A percentile compares a stretch with the other conserved stretches of the same genome.
Conservation (phyloP, 805 yeast genomes). For the Wickerhamomyces pijperi region DNA sequence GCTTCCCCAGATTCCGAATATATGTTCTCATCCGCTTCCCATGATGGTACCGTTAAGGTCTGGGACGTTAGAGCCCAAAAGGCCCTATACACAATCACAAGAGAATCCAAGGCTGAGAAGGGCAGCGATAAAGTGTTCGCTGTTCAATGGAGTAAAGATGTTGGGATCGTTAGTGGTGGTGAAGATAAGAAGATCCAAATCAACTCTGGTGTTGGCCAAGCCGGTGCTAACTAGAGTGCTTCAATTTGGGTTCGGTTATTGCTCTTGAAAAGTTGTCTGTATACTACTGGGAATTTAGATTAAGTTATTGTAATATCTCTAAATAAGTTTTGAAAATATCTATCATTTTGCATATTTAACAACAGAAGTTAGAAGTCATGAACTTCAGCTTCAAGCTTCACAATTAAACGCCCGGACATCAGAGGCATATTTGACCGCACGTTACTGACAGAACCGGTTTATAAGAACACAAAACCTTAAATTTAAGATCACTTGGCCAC, state of each 20-base stretch:
- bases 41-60: constrained; percentile 88
- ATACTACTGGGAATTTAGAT: neutral
- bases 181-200: constrained; percentile 89
- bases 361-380: neutral
- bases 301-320: neutral
- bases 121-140: constrained; percentile 64
- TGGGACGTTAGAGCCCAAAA: constrained; percentile 91
- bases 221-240: constrained; percentile 1
- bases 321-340: neutral
- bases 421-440: too few species aligned
- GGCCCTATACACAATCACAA: constrained; percentile 69
- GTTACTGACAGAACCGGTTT: too few species aligned
- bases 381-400: constrained; percentile 2
- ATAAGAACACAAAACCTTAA: too few species aligned
- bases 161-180: constrained; percentile 88
- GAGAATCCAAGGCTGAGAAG: constrained; percentile 44
- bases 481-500: too few species aligned
- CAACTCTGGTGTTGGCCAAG: constrained; percentile 29
- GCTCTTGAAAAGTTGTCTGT: too few species aligned
- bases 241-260: neutral
- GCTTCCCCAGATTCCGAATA: constrained; percentile 69
- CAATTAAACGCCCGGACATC: too few species aligned
- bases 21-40: constrained; percentile 85
- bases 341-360: neutral
- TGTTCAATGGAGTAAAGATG: constrained; percentile 67